Evolutionary conservation across 345 rosid species (phyloP), one percentile per base, ranked within the genome.

Genomic region (Arabidopsis arenosa): DNA sequence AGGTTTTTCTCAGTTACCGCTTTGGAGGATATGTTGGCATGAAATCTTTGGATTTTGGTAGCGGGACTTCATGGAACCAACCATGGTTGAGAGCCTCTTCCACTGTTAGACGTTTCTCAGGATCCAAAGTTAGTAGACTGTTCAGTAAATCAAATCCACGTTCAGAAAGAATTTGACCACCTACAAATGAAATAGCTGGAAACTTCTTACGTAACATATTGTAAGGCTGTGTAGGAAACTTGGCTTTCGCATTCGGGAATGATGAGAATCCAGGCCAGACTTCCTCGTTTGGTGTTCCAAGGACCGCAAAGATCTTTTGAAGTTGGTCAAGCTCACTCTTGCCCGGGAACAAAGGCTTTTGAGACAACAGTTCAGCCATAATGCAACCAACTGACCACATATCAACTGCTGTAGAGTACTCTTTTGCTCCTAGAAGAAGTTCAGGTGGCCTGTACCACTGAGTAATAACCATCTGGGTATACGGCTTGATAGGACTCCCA

Each of bases 331-430:
- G 74, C 77, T 91, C 97, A 53, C 40, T 80, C 65, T 80, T 90
- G 39, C 98, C 98, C 23, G 82, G 84, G 71, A 93, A 91, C 15
- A 89, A 63, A 5, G 98, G 93, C 67, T 88, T 85, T 40, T 82
- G 89, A 9, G 88, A 80, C 78, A 93, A 84, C 68, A 93, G 62
- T 71, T 93, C 98, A 17, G 94, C 97, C 97, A 93, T 93, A 54
- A 93, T 91, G 75, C 97, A 93, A 41, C 98, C 97, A 5, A 91
- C 66, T 4, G 98, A 93, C 98, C 98, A 93, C 97, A 93, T 93
- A 82, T 93, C 98, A 65, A 93, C 80, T 28, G 93, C 96, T 40
- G 92, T 88, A 30, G 97, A 91, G 79, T 93, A 91, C 74, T 83
- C 68, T 70, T 91, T 88, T 33, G 90, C 88, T 79, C 93, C 98